Percentiles rank a stretch among this genome's conserved stretches.
These are phyloP conservation scores for Zhuliangozyma blackwelliae DNA, from an alignment of 1,139 yeast genomes.

Conservation along the genomic window DNA sequence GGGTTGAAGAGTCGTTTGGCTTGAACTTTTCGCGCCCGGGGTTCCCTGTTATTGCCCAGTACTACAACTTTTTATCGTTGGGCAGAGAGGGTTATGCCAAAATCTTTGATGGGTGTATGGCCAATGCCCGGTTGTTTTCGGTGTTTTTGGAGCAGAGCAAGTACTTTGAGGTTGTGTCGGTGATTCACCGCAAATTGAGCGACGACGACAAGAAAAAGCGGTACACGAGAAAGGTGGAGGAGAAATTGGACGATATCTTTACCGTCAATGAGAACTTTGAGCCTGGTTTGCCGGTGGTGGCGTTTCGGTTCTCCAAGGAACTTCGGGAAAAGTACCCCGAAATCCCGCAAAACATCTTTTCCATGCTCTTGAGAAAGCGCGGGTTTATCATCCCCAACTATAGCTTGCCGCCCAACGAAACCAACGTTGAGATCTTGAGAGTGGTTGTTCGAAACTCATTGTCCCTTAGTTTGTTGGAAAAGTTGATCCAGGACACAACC, in stretches of 20 bases:
- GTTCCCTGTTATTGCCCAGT: conserved; percentile 83
- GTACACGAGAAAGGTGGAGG: conserved; percentile 17
- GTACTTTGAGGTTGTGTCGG: conserved; percentile 71
- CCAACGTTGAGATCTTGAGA: conserved; percentile 65
- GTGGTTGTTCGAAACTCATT: conserved; percentile 78
- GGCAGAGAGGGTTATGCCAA: conserved; percentile 70
- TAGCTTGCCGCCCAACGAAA: conserved; percentile 64
- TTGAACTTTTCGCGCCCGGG: conserved; percentile 92
- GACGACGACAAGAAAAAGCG: conserved; percentile 12
- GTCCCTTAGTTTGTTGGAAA: conserved; percentile 67
- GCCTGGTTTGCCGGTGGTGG: conserved; percentile 87
- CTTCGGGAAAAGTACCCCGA: conserved; percentile 63
- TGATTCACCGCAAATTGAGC: conserved; percentile 57
- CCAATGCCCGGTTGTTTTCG: conserved; percentile 68
- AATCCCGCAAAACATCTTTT: conserved; percentile 78
- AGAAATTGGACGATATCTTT: conserved; percentile 2
- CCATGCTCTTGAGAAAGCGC: conserved; percentile 68
- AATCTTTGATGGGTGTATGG: conserved; percentile 58
- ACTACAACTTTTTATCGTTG: conserved; percentile 67
- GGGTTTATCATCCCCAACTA: conserved; percentile 92
- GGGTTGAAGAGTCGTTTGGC: conserved; percentile 81
- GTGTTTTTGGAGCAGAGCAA: conserved; percentile 60
- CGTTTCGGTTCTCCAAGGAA: conserved; percentile 66
- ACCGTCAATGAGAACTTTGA: conserved; percentile 41
- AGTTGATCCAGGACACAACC: conserved; percentile 64